Percentiles rank a stretch among this genome's conserved stretches.
Conservation (phyloP, 257 asterid genomes). For the Rauvolfia tetraphylla region DNA sequence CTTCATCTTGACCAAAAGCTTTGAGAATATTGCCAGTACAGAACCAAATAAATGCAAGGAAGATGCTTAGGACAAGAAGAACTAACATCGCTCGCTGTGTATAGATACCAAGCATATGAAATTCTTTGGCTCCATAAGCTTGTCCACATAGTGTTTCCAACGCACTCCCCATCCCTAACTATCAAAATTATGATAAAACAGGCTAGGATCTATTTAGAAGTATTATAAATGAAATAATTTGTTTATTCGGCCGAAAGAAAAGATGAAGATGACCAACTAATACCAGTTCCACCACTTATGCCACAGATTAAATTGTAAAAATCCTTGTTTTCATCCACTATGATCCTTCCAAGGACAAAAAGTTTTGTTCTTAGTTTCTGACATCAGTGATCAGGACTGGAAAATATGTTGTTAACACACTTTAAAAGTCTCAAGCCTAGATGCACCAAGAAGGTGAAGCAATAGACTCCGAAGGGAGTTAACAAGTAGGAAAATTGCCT, state of each 20-base stretch:
- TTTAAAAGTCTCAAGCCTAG: background rate
- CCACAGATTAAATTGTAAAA: too few species aligned
- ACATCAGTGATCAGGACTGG: background rate
- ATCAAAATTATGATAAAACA: conserved; percentile 16
- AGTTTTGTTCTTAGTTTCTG: too few species aligned
- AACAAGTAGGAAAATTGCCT: background rate
- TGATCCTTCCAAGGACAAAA: too few species aligned
- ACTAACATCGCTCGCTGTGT: conserved; percentile 50
- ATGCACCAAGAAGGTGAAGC: background rate
- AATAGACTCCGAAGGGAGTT: background rate
- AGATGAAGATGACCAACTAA: too few species aligned
- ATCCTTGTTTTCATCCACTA: too few species aligned
- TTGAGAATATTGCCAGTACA: conserved; percentile 46
- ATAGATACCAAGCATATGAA: conserved; percentile 47
- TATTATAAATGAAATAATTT: background rate
- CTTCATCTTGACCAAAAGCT: conserved; percentile 46
- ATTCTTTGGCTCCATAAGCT: conserved; percentile 60
- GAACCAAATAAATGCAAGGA: conserved; percentile 51
- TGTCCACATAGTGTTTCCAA: conserved; percentile 66
- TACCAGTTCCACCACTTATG: too few species aligned
- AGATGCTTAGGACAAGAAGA: conserved; percentile 36
- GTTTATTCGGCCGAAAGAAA: background rate
- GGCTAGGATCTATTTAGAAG: background rate
- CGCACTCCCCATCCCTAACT: conserved; percentile 80
- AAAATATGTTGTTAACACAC: too few species aligned